Evolutionary conservation across 2,329 filamentous ascomycete genomes (phyloP).

Genomic region (Claviceps maximensis): DNA sequence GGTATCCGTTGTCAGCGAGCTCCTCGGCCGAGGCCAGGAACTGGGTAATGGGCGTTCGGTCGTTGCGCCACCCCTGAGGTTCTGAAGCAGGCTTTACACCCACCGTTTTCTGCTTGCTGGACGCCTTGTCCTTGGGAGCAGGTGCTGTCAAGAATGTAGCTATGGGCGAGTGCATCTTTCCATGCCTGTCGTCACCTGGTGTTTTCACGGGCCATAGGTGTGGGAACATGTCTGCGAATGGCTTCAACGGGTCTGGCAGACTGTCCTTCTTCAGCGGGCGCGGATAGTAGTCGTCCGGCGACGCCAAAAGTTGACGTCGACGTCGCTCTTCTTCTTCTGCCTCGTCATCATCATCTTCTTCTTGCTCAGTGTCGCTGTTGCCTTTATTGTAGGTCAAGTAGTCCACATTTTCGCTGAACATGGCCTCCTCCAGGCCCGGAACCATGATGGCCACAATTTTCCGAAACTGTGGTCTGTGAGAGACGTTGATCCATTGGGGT

Average conservation of each 20-base stretch:
- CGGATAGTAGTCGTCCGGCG: slow-evolving; percentile 48
- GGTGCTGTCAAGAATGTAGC: slow-evolving; percentile 71
- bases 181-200: slow-evolving; percentile 70
- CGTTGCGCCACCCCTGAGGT: slow-evolving; percentile 55
- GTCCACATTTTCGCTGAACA: slow-evolving; percentile 58
- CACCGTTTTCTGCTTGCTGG: slow-evolving; percentile 28
- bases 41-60: slow-evolving; percentile 68
- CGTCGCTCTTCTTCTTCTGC: slow-evolving; percentile 15
- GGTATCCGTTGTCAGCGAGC: slow-evolving; percentile 70
- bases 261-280: slow-evolving; percentile 35
- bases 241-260: slow-evolving; percentile 42
- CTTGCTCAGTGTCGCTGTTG: neutral
- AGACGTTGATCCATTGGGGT: slow-evolving; percentile 52
- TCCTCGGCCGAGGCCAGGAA: slow-evolving; percentile 63
- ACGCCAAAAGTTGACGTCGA: slow-evolving; percentile 20
- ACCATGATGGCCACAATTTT: slow-evolving; percentile 88
- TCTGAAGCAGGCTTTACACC: slow-evolving; percentile 48
- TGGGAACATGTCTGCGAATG: slow-evolving; percentile 69
- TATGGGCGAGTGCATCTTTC: slow-evolving; percentile 75
- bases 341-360: slow-evolving; percentile 12
- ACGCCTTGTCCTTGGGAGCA: slow-evolving; percentile 50
- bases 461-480: slow-evolving; percentile 48
- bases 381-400: slow-evolving; percentile 30
- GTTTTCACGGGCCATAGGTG: slow-evolving; percentile 83
- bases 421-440: slow-evolving; percentile 76